Percentiles rank a stretch among this genome's conserved stretches.
Conservation (phyloP, 225 moss, liverwort and hornwort species). For the Polytrichum commune region DNA sequence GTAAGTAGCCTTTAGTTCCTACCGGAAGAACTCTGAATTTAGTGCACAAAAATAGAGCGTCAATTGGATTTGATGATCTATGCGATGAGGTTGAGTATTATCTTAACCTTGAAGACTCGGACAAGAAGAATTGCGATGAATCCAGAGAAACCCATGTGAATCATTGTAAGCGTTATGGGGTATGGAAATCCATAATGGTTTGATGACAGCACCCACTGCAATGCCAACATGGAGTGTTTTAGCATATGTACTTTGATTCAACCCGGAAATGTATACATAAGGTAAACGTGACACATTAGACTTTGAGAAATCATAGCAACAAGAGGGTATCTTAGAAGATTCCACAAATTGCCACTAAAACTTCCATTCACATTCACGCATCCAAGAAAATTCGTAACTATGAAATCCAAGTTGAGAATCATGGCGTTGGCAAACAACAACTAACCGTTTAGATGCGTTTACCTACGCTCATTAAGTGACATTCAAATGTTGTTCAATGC, state of each 20-base stretch:
- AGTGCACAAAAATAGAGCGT: background rate
- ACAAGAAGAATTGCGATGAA: slow-evolving; percentile 31
- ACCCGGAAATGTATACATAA: background rate
- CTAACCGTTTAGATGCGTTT: too few relatives aligned
- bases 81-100: background rate
- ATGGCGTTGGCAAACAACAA: too few relatives aligned
- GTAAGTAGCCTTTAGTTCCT: background rate
- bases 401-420: too few relatives aligned
- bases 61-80: background rate
- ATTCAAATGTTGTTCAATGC: background rate
- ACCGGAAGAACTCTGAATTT: background rate
- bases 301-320: too few relatives aligned
- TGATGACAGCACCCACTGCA: slow-evolving; percentile 41
- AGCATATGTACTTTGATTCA: background rate
- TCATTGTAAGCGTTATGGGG: slow-evolving; percentile 39
- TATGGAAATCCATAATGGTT: slow-evolving; percentile 30
- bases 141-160: slow-evolving; percentile 39
- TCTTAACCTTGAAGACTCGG: slow-evolving; percentile 26
- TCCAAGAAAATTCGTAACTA: too few relatives aligned
- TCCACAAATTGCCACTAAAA: too few relatives aligned
- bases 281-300: too few relatives aligned
- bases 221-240: background rate
- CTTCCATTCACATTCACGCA: too few relatives aligned
- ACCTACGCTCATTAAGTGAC: too few relatives aligned
- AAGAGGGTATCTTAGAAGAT: too few relatives aligned